These are phyloP conservation scores for Fraxinus latifolia DNA, from an alignment of 305 asterid genomes.

Conservation along the genomic window DNA sequence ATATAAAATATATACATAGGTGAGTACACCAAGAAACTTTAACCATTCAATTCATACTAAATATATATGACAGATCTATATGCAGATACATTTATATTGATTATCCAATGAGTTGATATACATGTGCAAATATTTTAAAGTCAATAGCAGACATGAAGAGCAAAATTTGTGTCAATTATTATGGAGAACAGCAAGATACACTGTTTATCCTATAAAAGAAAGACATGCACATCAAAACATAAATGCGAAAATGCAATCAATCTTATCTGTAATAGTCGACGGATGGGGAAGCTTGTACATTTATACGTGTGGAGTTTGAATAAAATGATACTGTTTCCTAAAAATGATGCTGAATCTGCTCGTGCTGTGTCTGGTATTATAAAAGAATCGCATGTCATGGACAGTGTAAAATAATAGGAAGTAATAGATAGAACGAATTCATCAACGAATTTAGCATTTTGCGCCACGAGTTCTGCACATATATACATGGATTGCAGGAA, in stretches of 20 bases:
- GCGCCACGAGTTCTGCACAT: not conserved
- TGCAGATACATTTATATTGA: no score
- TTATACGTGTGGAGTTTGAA: not conserved
- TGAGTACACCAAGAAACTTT: not conserved
- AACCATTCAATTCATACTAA: not conserved
- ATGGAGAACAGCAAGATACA: not conserved
- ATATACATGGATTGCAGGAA: not conserved
- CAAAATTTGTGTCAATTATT: not conserved
- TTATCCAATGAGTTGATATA: not conserved
- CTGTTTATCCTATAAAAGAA: not conserved
- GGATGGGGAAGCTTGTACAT: not conserved
- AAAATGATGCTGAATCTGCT: not conserved
- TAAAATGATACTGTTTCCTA: slow-evolving; percentile 18
- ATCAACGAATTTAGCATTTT: not conserved
- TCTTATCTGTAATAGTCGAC: slow-evolving; percentile 6
- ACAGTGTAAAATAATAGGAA: not conserved
- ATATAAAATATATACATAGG: not conserved
- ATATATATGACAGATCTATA: not conserved
- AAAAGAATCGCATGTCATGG: slow-evolving; percentile 23
- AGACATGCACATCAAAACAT: not conserved
- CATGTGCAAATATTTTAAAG: not conserved
- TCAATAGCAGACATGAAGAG: not conserved
- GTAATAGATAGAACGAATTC: not conserved
- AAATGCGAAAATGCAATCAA: not conserved
- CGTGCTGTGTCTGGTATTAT: slow-evolving; percentile 5